Conservation (phyloP, 345 rosid species). For the Melastoma malabathricum region DNA sequence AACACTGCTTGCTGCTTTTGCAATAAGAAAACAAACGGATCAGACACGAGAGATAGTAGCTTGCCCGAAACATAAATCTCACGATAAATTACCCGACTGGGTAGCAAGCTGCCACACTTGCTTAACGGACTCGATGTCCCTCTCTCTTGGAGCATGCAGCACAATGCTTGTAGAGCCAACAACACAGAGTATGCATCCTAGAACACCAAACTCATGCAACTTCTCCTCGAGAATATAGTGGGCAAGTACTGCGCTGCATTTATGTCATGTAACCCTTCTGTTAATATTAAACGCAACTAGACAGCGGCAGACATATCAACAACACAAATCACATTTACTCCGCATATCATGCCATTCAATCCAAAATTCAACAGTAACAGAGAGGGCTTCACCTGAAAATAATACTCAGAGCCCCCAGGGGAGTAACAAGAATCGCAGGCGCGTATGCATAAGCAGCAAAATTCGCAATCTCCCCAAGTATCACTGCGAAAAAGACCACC, state of each 20-base stretch:
- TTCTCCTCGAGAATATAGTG: conserved; percentile 74
- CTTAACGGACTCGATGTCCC: conserved; percentile 55
- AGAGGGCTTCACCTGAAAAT: conserved; percentile 63
- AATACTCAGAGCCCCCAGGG: conserved; percentile 89
- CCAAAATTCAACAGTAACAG: too few species aligned
- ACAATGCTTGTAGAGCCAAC: conserved; percentile 81
- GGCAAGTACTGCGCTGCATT: conserved; percentile 89
- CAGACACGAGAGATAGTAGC: too few species aligned
- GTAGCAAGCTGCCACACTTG: conserved; percentile 81
- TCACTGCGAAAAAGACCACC: conserved; percentile 32
- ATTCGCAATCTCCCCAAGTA: conserved; percentile 81
- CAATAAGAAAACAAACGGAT: too few species aligned
- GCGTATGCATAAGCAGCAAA: conserved; percentile 96
- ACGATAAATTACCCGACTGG: conserved; percentile 42
- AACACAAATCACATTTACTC: too few species aligned
- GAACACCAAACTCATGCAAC: conserved; percentile 66
- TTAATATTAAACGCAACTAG: too few species aligned
- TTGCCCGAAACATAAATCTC: too few species aligned
- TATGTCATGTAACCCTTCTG: conserved; percentile 5
- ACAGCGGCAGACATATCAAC: too few species aligned
- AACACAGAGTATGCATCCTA: conserved; percentile 74
- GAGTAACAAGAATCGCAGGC: conserved; percentile 92
- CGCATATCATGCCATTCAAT: too few species aligned
- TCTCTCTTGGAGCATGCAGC: conserved; percentile 78
- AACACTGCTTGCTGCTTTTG: background rate